Base-by-base conservation (phyloP, 2,329 filamentous ascomycete genomes). In the Hypoxylon sp. region DNA sequence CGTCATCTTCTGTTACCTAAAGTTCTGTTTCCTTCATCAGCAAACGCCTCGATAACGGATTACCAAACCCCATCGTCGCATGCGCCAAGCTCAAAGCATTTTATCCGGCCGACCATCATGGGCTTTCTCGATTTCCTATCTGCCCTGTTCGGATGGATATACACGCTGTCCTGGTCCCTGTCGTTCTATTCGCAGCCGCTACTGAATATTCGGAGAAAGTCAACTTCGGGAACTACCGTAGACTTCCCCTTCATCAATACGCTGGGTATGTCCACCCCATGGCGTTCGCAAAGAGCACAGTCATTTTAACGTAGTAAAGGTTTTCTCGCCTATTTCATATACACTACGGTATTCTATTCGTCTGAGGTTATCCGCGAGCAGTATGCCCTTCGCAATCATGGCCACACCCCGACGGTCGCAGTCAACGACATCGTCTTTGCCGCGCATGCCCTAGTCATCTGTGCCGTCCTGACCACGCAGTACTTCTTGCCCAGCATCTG, bases 111-210 rank as follows among this genome's bases (percentile, higher is more conserved):
- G 20, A 43, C 10, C 54, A 63, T 29, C 60, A 73, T 73, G 71
- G 69, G 71, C 49, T 77, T 84, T 62, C 79, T 87, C 56, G 65
- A 72, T 24, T 67, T 80, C 55, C 50, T 85, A 15, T 86, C 83
- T 47, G 82, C 79, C 70, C 70, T 89, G 26, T 84, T 90, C 67
- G 90, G 90, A 74, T 92, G 90, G 89, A 77, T 88, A 70, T 93
- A 93, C 75, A 88, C 85, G 63, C 63, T 87, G 45, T 86, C 84
- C 74, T 95, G 94, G 94, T 94, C 90, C 10, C 77, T 88, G 13
- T 96, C 92, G 13, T 98, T 97, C 78, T 98, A 98, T 74, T 93
- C 94, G 1, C 95, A 98, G 73, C 86, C 90, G 5, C 77, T 96
- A 59, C 83, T 92, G 62, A 98, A 97, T 80, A 88, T 82, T 73